Evolutionary conservation across 1,139 yeast genomes (phyloP).

Genomic region (Pichia sp.): DNA sequence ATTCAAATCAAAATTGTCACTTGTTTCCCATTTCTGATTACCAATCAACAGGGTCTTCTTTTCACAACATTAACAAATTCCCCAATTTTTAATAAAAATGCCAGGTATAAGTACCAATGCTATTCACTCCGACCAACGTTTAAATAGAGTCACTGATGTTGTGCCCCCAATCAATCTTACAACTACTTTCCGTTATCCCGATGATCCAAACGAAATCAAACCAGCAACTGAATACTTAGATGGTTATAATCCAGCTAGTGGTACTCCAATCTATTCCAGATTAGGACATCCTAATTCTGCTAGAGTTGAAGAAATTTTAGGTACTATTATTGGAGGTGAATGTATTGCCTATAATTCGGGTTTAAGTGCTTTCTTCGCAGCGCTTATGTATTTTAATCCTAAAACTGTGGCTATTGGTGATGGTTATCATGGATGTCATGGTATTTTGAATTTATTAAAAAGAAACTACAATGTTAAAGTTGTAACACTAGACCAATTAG

Average conservation of each 20-base stretch:
- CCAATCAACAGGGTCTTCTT: no score
- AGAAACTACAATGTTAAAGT: conserved; percentile 56
- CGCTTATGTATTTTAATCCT: conserved; percentile 66
- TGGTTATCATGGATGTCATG: conserved; percentile 82
- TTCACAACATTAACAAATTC: no score
- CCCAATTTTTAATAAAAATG: no score
- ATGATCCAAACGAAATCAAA: conserved; percentile 47
- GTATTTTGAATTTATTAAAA: conserved; percentile 54
- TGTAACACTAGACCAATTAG: conserved; percentile 44
- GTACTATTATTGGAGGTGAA: conserved; percentile 48
- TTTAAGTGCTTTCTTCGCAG: conserved; percentile 71
- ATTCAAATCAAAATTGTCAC: no score
- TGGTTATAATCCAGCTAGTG: conserved; percentile 29
- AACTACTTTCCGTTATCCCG: conserved; percentile 65
- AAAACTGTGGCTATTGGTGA: conserved; percentile 68
- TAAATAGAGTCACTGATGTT: conserved; percentile 45
- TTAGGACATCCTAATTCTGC: conserved; percentile 64
- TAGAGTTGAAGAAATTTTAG: conserved; percentile 62
- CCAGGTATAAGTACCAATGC: conserved; percentile 44
- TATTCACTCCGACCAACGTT: conserved; percentile 54
- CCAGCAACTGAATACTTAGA: conserved; percentile 31
- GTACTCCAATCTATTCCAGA: conserved; percentile 56
- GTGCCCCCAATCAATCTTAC: conserved; percentile 78
- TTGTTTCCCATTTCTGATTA: no score
- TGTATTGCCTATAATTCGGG: conserved; percentile 73